Evolutionary conservation across 2,329 filamentous ascomycete species (phyloP).

Genomic region (Aspergillus eucalypticola): DNA sequence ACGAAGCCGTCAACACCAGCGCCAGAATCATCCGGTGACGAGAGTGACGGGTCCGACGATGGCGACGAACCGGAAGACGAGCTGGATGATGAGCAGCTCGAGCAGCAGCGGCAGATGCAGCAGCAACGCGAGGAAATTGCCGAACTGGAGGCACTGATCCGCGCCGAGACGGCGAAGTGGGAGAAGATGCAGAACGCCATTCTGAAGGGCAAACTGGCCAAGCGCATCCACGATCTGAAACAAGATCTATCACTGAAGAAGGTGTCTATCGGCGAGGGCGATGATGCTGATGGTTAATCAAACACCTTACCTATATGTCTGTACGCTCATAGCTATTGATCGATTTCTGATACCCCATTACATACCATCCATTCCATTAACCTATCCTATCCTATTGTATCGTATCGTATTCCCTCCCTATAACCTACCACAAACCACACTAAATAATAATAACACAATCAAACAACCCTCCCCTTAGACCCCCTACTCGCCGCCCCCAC

Average conservation of each 20-base stretch:
- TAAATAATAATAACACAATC: constrained; percentile 25
- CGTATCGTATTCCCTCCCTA: not conserved
- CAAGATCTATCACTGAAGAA: constrained; percentile 48
- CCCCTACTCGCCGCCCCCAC: constrained; percentile 28
- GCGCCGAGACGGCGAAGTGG: constrained; percentile 41
- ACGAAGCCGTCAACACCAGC: constrained; percentile 35
- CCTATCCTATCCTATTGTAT: not conserved
- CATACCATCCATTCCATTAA: not conserved
- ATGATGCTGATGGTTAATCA: constrained; percentile 32
- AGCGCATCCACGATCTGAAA: constrained; percentile 46
- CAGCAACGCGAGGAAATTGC: constrained; percentile 48
- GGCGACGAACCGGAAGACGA: constrained; percentile 39
- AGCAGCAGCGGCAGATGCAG: constrained; percentile 44
- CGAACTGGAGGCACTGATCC: constrained; percentile 44
- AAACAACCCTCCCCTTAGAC: constrained; percentile 31
- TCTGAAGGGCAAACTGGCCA: constrained; percentile 45
- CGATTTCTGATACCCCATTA: not conserved
- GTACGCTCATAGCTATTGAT: constrained; percentile 17
- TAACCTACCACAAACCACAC: too few relatives aligned
- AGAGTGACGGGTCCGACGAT: constrained; percentile 42
- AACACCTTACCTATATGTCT: too few relatives aligned
- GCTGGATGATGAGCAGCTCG: constrained; percentile 46
- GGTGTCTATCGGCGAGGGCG: constrained; percentile 42
- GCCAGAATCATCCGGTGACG: constrained; percentile 45
- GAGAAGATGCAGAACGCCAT: constrained; percentile 44